phyloP scores from a whole-genome alignment of 768 basidiomycete species.

The Mrakia gelida region DNA sequence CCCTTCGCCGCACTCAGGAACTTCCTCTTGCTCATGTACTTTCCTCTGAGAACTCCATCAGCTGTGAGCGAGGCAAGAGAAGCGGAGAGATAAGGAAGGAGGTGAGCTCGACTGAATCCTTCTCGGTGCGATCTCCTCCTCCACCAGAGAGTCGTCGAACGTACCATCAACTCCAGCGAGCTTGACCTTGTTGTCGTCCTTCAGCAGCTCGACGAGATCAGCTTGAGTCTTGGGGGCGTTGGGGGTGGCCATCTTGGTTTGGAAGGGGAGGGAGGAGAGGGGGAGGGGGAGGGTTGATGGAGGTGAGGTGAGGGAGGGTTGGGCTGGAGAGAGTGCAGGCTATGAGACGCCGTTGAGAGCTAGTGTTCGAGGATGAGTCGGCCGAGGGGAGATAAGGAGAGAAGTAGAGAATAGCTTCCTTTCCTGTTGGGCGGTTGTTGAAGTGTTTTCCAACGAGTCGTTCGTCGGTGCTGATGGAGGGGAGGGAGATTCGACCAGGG shows the following conservation, averaged over 20 bases:
- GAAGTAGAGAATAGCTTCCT: too few relatives aligned
- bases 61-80: slow-evolving; percentile 49
- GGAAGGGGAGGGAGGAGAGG: neutral
- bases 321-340: neutral
- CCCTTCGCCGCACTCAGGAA: slow-evolving; percentile 70
- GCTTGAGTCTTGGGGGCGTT: slow-evolving; percentile 54
- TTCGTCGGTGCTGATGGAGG: too few relatives aligned
- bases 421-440: too few relatives aligned
- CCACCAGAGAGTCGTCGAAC: neutral
- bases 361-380: too few relatives aligned
- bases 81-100: neutral
- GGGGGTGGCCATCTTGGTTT: slow-evolving; percentile 39
- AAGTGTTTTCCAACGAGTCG: too few relatives aligned
- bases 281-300: slow-evolving; percentile 11
- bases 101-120: neutral
- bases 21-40: slow-evolving; percentile 87
- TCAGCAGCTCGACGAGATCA: slow-evolving; percentile 57
- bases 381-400: too few relatives aligned
- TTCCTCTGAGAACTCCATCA: slow-evolving; percentile 91
- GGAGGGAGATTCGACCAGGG: too few relatives aligned
- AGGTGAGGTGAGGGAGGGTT: slow-evolving; percentile 26
- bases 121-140: neutral
- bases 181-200: slow-evolving; percentile 76
- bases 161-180: slow-evolving; percentile 65
- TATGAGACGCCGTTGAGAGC: neutral